These are phyloP conservation scores for Arthrobotrys iridis DNA, from an alignment of 2,329 filamentous ascomycete species.

Conservation along the genomic window DNA sequence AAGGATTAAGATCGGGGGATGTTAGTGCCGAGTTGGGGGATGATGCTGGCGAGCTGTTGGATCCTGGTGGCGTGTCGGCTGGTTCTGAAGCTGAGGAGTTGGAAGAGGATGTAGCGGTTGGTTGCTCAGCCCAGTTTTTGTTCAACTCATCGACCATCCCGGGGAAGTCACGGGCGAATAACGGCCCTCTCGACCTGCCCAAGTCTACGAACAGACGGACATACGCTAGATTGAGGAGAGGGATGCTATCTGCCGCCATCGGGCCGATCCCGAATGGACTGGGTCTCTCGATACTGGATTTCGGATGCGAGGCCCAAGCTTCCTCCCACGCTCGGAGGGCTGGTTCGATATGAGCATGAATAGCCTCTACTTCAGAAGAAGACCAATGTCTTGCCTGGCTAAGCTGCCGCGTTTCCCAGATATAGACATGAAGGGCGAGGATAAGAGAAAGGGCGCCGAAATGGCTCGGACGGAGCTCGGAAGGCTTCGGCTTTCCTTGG, in stretches of 20 bases:
- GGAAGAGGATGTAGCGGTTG: constrained; percentile 69
- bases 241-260: constrained; percentile 88
- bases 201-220: constrained; percentile 92
- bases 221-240: constrained; percentile 88
- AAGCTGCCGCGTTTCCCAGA: constrained; percentile 96
- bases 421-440: constrained; percentile 95
- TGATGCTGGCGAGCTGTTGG: constrained; percentile 57
- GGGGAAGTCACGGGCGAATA: constrained; percentile 94
- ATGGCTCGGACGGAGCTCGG: constrained; percentile 72
- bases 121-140: constrained; percentile 76
- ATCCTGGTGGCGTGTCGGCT: constrained; percentile 59
- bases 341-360: constrained; percentile 94
- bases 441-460: constrained; percentile 93
- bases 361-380: constrained; percentile 88
- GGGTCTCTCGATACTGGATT: constrained; percentile 83
- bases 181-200: constrained; percentile 88
- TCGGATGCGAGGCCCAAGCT: constrained; percentile 86
- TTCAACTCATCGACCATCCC: constrained; percentile 88
- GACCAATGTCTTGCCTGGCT: constrained; percentile 85
- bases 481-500: constrained; percentile 43
- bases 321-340: constrained; percentile 93
- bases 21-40: constrained; percentile 57
- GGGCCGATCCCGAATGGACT: constrained; percentile 85
- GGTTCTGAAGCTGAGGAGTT: constrained; percentile 60
- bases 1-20: constrained; percentile 56